These are phyloP conservation scores for Trichosporon asahii DNA, from an alignment of 1,284 basidiomycete species.

Conservation along the genomic window DNA sequence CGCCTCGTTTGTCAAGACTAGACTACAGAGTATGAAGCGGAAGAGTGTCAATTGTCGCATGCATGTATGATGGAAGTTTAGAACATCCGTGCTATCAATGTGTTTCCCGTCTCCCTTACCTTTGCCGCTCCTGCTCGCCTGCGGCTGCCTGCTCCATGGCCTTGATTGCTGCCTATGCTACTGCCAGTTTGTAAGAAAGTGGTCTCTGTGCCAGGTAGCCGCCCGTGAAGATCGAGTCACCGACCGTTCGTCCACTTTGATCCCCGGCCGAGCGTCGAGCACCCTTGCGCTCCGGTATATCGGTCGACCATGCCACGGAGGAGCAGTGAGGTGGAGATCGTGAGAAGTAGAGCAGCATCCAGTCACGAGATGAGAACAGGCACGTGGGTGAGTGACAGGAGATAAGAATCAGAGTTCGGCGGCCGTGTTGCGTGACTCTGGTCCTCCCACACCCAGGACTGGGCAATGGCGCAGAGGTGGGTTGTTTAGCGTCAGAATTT, in stretches of 20 bases:
- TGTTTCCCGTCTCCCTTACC: too few relatives aligned
- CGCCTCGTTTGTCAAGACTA: neutral
- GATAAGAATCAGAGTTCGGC: constrained; percentile 1
- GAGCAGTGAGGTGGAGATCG: neutral
- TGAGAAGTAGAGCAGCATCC: neutral
- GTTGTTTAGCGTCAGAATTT: too few relatives aligned
- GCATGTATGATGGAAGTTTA: constrained; percentile 7
- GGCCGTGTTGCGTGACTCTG: too few relatives aligned
- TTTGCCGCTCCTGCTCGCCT: too few relatives aligned
- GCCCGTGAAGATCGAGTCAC: neutral
- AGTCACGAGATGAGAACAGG: neutral
- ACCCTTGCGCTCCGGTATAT: neutral
- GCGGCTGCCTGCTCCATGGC: too few relatives aligned
- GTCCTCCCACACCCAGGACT: too few relatives aligned
- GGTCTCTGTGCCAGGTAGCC: neutral
- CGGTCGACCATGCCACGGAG: too few relatives aligned
- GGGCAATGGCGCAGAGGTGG: too few relatives aligned
- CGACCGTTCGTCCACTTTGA: too few relatives aligned
- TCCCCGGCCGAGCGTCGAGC: neutral
- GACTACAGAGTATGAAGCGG: neutral
- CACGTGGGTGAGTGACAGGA: neutral
- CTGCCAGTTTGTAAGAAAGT: too few relatives aligned
- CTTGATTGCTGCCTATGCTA: too few relatives aligned
- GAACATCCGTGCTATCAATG: too few relatives aligned
- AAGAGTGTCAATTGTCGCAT: neutral